These are phyloP conservation scores for Diversispora epigaea DNA, from an alignment of 192 early-diverging fungal species.

Conservation along the genomic window DNA sequence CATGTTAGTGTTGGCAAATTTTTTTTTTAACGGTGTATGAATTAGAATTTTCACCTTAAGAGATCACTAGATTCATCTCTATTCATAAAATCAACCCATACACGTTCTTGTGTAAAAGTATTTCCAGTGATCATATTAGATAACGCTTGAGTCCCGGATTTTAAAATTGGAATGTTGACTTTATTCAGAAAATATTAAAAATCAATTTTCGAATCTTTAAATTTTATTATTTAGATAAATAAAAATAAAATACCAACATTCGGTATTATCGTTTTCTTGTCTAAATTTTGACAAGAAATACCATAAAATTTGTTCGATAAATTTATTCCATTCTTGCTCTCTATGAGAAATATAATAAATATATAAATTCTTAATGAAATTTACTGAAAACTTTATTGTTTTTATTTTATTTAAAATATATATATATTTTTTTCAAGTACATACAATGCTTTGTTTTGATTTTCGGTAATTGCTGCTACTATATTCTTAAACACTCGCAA, in stretches of 20 bases:
- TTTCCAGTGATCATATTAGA: conserved; percentile 8
- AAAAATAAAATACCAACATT: neutral
- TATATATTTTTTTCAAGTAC: neutral
- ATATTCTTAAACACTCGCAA: conserved; percentile 4
- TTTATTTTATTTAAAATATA: neutral
- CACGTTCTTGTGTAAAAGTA: neutral
- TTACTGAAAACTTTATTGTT: too few species aligned
- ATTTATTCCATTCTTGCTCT: conserved; percentile 13
- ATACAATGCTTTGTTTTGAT: conserved; percentile 16
- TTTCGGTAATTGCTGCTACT: neutral
- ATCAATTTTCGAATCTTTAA: neutral
- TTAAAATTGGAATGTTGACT: neutral
- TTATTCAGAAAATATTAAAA: neutral
- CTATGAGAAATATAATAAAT: neutral
- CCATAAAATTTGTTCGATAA: conserved; percentile 12
- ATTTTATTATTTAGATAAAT: neutral
- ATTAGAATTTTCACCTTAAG: neutral
- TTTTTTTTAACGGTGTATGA: neutral
- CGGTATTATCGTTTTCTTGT: neutral
- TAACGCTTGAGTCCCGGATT: conserved; percentile 11
- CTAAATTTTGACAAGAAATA: neutral
- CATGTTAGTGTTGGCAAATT: neutral
- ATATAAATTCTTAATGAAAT: neutral
- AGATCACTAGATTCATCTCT: conserved; percentile 10
- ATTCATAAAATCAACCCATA: conserved; percentile 13